Conservation (phyloP, 208 protist species). For the Trypanosoma avium region DNA sequence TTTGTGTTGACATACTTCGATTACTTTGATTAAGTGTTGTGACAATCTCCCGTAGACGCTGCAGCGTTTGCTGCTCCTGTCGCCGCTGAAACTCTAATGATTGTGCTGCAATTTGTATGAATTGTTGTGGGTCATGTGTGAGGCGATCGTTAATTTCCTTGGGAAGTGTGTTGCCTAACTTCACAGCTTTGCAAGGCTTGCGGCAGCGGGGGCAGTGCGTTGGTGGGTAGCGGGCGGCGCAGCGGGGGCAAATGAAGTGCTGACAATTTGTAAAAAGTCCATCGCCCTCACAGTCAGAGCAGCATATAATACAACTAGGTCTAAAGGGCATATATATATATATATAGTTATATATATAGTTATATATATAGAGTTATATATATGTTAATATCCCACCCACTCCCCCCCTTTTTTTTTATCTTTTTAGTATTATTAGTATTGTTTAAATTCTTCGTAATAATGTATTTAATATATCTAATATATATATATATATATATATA, state of each 20-base stretch:
- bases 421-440: too few species aligned
- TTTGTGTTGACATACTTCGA: conserved; percentile 31
- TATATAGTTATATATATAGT: neutral
- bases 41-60: conserved; percentile 68
- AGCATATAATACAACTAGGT: conserved; percentile 83
- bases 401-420: too few species aligned
- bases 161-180: conserved; percentile 35
- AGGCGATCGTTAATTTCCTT: conserved; percentile 40
- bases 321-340: conserved; percentile 54
- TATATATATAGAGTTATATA: neutral
- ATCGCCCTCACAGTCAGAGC: conserved; percentile 63
- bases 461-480: too few species aligned
- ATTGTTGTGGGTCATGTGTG: conserved; percentile 34
- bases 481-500: neutral
- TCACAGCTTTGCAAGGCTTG: conserved; percentile 46
- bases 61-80: conserved; percentile 56
- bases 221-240: conserved; percentile 47
- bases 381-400: neutral
- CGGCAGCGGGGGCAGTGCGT: conserved; percentile 69
- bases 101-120: conserved; percentile 32
- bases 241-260: conserved; percentile 87
- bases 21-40: conserved; percentile 56
- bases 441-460: too few species aligned
- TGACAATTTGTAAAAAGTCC: conserved; percentile 76
- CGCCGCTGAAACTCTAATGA: conserved; percentile 53